These are phyloP conservation scores for Ziziphus jujuba DNA, from an alignment of 306 rosid genomes.

Conservation along the genomic window DNA sequence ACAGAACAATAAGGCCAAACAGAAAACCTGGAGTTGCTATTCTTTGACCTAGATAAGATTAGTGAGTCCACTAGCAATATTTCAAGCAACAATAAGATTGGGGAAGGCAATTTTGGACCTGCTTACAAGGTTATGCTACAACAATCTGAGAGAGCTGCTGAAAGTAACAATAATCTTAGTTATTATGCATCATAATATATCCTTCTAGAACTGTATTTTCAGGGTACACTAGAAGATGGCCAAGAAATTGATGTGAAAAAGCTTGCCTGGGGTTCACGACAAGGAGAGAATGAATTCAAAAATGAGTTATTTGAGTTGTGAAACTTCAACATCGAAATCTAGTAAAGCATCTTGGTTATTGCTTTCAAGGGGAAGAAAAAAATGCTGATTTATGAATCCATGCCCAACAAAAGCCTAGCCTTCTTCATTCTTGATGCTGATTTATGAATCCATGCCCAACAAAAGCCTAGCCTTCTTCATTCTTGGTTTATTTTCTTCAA, in stretches of 20 bases:
- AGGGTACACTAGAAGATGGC: constrained; percentile 52
- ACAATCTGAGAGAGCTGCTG: background rate
- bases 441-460: constrained; percentile 63
- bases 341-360: constrained; percentile 57
- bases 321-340: constrained; percentile 73
- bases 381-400: too few species aligned
- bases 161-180: background rate
- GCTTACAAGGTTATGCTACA: constrained; percentile 45
- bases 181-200: background rate
- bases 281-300: constrained; percentile 59
- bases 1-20: background rate
- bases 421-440: too few species aligned
- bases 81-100: constrained; percentile 32
- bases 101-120: constrained; percentile 56
- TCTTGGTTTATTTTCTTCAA: constrained; percentile 39
- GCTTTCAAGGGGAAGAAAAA: constrained; percentile 54
- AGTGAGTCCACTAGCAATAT: constrained; percentile 35
- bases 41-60: constrained; percentile 28
- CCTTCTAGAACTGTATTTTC: constrained; percentile 11
- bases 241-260: constrained; percentile 62
- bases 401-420: too few species aligned
- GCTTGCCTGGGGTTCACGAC: constrained; percentile 47
- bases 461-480: constrained; percentile 60
- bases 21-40: constrained; percentile 39
- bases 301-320: constrained; percentile 53